phyloP scores from a whole-genome alignment of 352 stramenopile genomes.

The Phytophthora multivora region DNA sequence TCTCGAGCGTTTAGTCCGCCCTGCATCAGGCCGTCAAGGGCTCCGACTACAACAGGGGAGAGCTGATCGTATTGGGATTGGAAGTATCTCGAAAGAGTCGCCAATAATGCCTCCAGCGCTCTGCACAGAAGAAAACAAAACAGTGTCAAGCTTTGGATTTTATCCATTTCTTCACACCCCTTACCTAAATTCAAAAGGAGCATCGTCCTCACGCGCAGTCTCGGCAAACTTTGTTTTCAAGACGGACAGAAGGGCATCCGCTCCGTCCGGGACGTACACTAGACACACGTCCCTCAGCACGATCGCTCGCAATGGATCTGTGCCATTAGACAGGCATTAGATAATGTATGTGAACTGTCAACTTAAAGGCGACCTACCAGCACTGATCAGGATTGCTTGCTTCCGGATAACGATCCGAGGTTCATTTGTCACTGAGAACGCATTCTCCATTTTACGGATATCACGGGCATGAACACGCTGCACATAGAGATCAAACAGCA shows the following conservation, averaged over 20 bases:
- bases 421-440: slow-evolving; percentile 68
- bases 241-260: slow-evolving; percentile 43
- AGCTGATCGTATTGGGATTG: slow-evolving; percentile 51
- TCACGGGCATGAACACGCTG: slow-evolving; percentile 67
- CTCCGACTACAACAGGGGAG: slow-evolving; percentile 44
- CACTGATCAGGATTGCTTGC: slow-evolving; percentile 69
- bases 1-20: slow-evolving; percentile 51
- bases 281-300: slow-evolving; percentile 56
- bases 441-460: slow-evolving; percentile 70
- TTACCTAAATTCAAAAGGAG: slow-evolving; percentile 59
- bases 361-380: slow-evolving; percentile 33
- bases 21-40: slow-evolving; percentile 54
- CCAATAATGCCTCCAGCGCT: slow-evolving; percentile 55
- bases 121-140: slow-evolving; percentile 15
- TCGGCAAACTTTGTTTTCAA: slow-evolving; percentile 59
- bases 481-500: neutral
- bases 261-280: slow-evolving; percentile 51
- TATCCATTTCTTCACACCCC: neutral
- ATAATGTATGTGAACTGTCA: slow-evolving; percentile 1
- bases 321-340: neutral
- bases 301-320: slow-evolving; percentile 65
- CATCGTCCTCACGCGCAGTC: slow-evolving; percentile 41
- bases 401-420: slow-evolving; percentile 66
- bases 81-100: slow-evolving; percentile 64
- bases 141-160: neutral